Conservation (phyloP, 805 yeast genomes). For the Saccharomycopsis vini region DNA sequence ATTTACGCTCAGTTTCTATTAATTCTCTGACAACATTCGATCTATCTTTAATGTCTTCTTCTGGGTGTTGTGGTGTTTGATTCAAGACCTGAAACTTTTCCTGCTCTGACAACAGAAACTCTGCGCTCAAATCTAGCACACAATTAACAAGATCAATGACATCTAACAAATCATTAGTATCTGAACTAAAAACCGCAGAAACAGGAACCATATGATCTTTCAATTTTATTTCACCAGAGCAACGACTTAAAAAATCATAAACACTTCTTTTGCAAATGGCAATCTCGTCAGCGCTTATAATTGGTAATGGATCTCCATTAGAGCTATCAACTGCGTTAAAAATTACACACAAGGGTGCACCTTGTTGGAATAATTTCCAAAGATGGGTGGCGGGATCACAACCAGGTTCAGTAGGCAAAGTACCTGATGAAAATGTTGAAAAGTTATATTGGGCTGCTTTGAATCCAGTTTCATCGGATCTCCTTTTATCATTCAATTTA, state of each 20-base stretch:
- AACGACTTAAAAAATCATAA: slow-evolving; percentile 82
- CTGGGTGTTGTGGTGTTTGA: slow-evolving; percentile 5
- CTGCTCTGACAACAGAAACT: slow-evolving; percentile 24
- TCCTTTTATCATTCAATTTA: slow-evolving; percentile 19
- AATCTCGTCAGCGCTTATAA: slow-evolving; percentile 69
- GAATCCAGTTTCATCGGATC: slow-evolving; percentile 26
- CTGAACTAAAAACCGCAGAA: slow-evolving; percentile 78
- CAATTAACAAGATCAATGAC: slow-evolving; percentile 65
- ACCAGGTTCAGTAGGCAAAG: slow-evolving; percentile 59
- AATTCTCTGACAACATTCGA: slow-evolving; percentile 78
- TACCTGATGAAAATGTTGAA: slow-evolving; percentile 66
- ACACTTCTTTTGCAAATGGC: slow-evolving; percentile 82
- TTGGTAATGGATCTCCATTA: slow-evolving; percentile 42
- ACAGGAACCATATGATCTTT: slow-evolving; percentile 84
- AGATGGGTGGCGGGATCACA: slow-evolving; percentile 91
- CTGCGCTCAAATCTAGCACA: slow-evolving; percentile 48
- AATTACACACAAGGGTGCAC: slow-evolving; percentile 81
- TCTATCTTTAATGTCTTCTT: slow-evolving; percentile 52
- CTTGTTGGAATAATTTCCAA: slow-evolving; percentile 83
- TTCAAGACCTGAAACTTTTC: slow-evolving; percentile 21
- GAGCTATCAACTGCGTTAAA: slow-evolving; percentile 59
- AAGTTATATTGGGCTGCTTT: slow-evolving; percentile 28
- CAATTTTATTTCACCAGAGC: slow-evolving; percentile 63
- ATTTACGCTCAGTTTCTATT: slow-evolving; percentile 84
- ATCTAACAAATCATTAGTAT: slow-evolving; percentile 66